Conservation (phyloP, 495 filamentous ascomycete genomes). For the Parachaetomium inaequale region DNA sequence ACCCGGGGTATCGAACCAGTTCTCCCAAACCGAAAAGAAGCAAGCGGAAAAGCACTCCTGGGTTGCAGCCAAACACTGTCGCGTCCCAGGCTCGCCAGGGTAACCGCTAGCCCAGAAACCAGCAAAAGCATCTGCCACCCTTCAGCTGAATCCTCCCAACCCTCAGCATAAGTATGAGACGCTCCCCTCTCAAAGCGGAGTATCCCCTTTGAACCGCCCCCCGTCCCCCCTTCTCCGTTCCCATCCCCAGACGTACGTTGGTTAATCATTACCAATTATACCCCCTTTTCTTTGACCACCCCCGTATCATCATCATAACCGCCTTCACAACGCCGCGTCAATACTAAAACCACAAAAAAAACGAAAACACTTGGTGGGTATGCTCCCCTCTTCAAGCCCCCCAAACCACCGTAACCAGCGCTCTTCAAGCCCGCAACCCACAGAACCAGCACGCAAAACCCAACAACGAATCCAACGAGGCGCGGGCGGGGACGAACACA, state of each 20-base stretch:
- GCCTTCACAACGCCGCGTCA: neutral
- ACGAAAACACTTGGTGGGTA: too few species aligned
- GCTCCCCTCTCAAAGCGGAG: too few species aligned
- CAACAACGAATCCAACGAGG: neutral
- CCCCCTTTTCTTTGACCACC: neutral
- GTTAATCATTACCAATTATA: slow-evolving; percentile 9
- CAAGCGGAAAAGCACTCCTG: neutral
- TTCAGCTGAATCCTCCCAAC: neutral
- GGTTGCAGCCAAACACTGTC: too few species aligned
- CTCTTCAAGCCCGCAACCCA: neutral
- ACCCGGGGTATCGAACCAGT: slow-evolving; percentile 27
- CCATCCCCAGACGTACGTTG: neutral
- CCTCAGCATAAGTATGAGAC: neutral
- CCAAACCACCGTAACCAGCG: too few species aligned
- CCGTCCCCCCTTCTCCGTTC: neutral
- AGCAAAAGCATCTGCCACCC: neutral
- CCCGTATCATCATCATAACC: neutral
- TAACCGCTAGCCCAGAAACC: neutral
- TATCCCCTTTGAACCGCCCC: neutral
- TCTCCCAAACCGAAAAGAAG: slow-evolving; percentile 6
- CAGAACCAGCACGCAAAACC: neutral
- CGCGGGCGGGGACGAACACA: too few species aligned
- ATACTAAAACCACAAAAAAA: neutral
- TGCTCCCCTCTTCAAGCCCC: neutral
- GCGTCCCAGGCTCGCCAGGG: neutral